Conservation (phyloP, 306 rosid species). For the Prunus armeniaca region DNA sequence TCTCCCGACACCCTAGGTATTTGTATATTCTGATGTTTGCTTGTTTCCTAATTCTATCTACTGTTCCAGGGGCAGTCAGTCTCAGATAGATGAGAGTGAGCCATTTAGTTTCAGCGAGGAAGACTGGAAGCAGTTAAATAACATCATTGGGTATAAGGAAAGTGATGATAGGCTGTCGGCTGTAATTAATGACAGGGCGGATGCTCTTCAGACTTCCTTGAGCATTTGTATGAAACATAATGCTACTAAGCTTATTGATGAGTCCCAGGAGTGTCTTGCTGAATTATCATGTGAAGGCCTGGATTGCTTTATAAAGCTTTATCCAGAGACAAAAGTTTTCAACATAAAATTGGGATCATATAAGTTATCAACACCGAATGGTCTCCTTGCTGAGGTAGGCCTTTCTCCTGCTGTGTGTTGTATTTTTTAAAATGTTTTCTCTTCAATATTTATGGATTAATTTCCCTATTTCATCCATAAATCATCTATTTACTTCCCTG, state of each 20-base stretch:
- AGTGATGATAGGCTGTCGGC: slow-evolving; percentile 52
- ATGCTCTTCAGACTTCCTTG: slow-evolving; percentile 73
- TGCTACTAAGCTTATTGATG: slow-evolving; percentile 91
- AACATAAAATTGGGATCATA: slow-evolving; percentile 83
- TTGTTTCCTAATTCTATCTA: slow-evolving; percentile 11
- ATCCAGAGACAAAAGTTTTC: slow-evolving; percentile 85
- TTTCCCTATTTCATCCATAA: slow-evolving; percentile 7
- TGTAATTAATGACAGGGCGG: slow-evolving; percentile 46
- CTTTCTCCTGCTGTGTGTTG: slow-evolving; percentile 16
- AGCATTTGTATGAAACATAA: slow-evolving; percentile 79
- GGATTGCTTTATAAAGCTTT: slow-evolving; percentile 73
- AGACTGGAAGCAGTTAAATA: slow-evolving; percentile 83
- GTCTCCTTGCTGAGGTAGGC: slow-evolving; percentile 86
- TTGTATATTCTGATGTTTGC: not conserved
- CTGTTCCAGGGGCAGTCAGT: slow-evolving; percentile 56
- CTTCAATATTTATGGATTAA: not conserved
- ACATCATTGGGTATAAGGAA: slow-evolving; percentile 94
- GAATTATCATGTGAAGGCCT: slow-evolving; percentile 90
- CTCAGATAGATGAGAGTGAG: slow-evolving; percentile 65
- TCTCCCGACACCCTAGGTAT: not conserved
- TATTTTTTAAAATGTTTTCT: not conserved
- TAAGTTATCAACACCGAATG: slow-evolving; percentile 79
- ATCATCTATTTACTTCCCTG: slow-evolving; percentile 29
- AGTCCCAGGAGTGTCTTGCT: slow-evolving; percentile 64
- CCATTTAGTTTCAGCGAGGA: slow-evolving; percentile 73